A percentile compares a stretch with the other conserved stretches of the same genome.
These are phyloP conservation scores for Monosporascus sp. DNA, from an alignment of 2,329 filamentous ascomycete genomes.

Conservation along the genomic window DNA sequence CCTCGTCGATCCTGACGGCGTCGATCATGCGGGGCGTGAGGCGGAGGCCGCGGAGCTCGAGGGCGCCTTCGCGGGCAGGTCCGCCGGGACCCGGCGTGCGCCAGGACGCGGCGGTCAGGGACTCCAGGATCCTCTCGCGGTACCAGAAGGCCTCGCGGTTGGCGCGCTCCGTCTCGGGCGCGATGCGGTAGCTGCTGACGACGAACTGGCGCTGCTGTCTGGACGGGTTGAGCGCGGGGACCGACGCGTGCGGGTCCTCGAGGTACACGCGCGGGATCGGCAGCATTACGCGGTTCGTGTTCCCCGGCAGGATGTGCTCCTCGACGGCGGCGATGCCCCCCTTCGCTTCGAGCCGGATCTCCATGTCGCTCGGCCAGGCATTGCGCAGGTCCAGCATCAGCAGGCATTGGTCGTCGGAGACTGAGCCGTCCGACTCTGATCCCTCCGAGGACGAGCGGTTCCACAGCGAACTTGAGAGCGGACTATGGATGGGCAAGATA, in stretches of 20 bases:
- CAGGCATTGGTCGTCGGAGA: constrained; percentile 64
- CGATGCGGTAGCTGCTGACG: constrained; percentile 72
- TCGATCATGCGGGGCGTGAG: constrained; percentile 77
- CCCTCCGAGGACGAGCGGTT: constrained; percentile 31
- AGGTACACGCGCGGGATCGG: constrained; percentile 72
- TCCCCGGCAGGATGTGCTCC: constrained; percentile 58
- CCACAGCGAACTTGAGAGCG: constrained; percentile 60
- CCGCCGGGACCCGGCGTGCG: constrained; percentile 38
- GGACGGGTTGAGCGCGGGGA: constrained; percentile 74
- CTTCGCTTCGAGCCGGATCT: constrained; percentile 54
- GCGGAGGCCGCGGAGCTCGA: constrained; percentile 73
- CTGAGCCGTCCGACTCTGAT: constrained; percentile 29
- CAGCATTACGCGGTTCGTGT: constrained; percentile 69
- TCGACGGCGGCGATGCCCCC: constrained; percentile 41
- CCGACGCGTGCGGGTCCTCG: constrained; percentile 67
- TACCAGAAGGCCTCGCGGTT: constrained; percentile 89
- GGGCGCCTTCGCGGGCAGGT: constrained; percentile 52
- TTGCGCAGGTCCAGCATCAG: constrained; percentile 82
- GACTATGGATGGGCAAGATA: constrained; percentile 64
- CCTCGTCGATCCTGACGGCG: constrained; percentile 72
- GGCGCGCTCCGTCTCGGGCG: constrained; percentile 71
- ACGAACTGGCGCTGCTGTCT: constrained; percentile 89
- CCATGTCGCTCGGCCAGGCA: constrained; percentile 77
- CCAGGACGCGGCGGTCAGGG: constrained; percentile 64
- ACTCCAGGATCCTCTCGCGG: constrained; percentile 70